A percentile compares a stretch with the other conserved stretches of the same genome.
Evolutionary conservation across 345 rosid genomes (phyloP).

Genomic region (Ailanthus altissimus): DNA sequence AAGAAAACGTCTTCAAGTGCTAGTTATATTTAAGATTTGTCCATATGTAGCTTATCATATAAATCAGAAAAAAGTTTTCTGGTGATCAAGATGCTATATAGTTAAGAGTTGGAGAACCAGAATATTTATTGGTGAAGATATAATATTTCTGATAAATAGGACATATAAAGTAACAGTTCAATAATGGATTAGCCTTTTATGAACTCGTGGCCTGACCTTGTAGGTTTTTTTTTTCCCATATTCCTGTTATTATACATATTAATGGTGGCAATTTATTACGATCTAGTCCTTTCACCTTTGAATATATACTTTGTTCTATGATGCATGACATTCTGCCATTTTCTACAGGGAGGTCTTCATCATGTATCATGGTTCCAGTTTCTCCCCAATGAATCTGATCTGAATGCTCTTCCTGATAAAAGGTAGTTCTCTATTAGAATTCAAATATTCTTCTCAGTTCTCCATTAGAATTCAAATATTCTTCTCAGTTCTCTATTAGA

Average conservation of each 20-base stretch:
- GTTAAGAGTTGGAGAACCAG: neutral
- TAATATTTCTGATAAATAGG: neutral
- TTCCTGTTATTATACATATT: neutral
- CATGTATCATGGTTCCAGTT: slow-evolving; percentile 96
- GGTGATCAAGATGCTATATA: neutral
- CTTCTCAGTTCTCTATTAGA: neutral
- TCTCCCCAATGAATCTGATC: slow-evolving; percentile 82
- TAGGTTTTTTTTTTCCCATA: neutral
- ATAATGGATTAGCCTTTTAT: neutral
- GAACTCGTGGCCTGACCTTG: neutral
- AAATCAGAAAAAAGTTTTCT: neutral
- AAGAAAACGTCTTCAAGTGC: neutral
- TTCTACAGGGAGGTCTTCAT: slow-evolving; percentile 80
- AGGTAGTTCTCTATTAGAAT: no score
- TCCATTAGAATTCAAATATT: slow-evolving; percentile 3
- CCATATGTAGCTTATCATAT: neutral
- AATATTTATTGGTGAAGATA: neutral
- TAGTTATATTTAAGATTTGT: neutral
- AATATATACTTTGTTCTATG: neutral
- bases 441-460: no score
- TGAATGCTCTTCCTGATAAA: slow-evolving; percentile 63
- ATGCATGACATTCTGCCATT: slow-evolving; percentile 12
- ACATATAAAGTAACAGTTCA: neutral
- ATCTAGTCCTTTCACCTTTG: slow-evolving; percentile 7
- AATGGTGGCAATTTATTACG: neutral